A percentile compares a stretch with the other conserved stretches of the same genome.
These are phyloP conservation scores for Pythium volutum DNA, from an alignment of 352 stramenopile species.

Conservation along the genomic window DNA sequence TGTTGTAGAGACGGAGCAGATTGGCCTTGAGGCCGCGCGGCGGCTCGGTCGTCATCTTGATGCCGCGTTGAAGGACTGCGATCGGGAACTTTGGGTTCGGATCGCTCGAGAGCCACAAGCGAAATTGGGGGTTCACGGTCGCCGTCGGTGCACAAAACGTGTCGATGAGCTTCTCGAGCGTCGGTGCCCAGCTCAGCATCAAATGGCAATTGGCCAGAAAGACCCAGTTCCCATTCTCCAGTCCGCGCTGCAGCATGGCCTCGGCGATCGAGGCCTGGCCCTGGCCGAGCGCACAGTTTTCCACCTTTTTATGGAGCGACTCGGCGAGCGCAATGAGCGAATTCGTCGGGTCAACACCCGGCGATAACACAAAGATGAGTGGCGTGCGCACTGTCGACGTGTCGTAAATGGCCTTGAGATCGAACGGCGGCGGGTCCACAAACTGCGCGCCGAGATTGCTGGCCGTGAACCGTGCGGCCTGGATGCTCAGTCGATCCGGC, in stretches of 20 bases:
- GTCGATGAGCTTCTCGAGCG: constrained; percentile 94
- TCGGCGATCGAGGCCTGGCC: constrained; percentile 92
- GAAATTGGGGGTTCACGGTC: constrained; percentile 85
- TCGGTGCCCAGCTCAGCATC: constrained; percentile 94
- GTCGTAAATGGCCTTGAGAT: constrained; percentile 90
- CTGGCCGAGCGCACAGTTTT: constrained; percentile 93
- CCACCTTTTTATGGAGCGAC: constrained; percentile 77
- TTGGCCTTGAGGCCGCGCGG: constrained; percentile 92
- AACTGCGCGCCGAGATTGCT: constrained; percentile 91
- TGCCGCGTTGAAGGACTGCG: constrained; percentile 90
- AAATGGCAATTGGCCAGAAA: constrained; percentile 96
- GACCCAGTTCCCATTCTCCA: constrained; percentile 91
- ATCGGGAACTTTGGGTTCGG: constrained; percentile 95
- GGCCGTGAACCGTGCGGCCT: constrained; percentile 89
- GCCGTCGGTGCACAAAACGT: constrained; percentile 65
- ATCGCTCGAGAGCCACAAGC: constrained; percentile 92
- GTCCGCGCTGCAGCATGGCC: constrained; percentile 81
- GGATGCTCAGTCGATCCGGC: constrained; percentile 90
- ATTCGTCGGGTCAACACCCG: constrained; percentile 93
- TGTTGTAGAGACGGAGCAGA: constrained; percentile 93
- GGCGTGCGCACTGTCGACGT: constrained; percentile 87
- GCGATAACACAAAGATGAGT: constrained; percentile 95
- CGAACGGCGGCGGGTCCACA: constrained; percentile 92
- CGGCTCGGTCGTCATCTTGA: constrained; percentile 97
- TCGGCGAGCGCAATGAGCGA: constrained; percentile 88